Percentiles rank a stretch among this genome's conserved stretches.
Conservation (phyloP, 176 grass and related monocot genomes). For the Ensete ventricosum region DNA sequence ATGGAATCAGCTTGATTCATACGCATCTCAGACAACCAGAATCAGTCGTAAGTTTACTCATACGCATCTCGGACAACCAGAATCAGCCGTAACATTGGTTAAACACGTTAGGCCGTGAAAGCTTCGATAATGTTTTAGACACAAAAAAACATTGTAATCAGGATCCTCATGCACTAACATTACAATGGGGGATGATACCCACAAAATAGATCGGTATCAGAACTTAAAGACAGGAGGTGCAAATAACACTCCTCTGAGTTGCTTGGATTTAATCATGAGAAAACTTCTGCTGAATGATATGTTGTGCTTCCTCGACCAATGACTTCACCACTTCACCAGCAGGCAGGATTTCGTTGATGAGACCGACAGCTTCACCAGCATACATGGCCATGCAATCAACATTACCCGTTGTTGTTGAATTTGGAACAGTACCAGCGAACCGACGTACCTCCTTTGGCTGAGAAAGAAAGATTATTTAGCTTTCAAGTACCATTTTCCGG, state of each 20-base stretch:
- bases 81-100: no score
- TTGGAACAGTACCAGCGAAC: constrained; percentile 73
- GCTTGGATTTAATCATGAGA: background rate
- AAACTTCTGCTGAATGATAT: constrained; percentile 35
- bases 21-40: no score
- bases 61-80: no score
- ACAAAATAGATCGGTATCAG: background rate
- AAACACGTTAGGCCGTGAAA: no score
- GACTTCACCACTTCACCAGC: constrained; percentile 58
- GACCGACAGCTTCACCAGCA: constrained; percentile 60
- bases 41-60: no score
- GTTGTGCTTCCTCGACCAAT: constrained; percentile 49
- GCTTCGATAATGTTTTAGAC: no score
- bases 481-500: no score
- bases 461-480: background rate
- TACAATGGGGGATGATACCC: background rate
- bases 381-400: constrained; percentile 81
- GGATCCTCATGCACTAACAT: no score
- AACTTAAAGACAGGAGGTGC: background rate
- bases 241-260: background rate
- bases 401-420: constrained; percentile 62
- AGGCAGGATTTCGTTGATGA: constrained; percentile 68
- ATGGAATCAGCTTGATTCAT: no score
- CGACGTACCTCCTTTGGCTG: constrained; percentile 57
- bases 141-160: no score